Evolutionary conservation across 805 yeast species (phyloP).

Genomic region (Ogataea corticis): DNA sequence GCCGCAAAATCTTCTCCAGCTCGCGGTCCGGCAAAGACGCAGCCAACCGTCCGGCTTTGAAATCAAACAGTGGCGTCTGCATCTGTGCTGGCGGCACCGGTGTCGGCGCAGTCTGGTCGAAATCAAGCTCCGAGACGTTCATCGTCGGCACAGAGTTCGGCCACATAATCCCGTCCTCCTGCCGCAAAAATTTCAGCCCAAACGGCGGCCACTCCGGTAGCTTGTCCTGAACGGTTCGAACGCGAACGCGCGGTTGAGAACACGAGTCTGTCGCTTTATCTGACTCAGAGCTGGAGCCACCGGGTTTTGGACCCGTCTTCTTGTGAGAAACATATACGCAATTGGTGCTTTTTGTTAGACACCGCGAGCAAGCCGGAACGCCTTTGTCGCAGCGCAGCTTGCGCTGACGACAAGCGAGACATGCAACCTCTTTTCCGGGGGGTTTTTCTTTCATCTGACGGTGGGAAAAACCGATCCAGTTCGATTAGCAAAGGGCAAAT

Average conservation of each 20-base stretch:
- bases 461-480: too few species aligned
- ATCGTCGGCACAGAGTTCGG: not conserved
- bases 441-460: not conserved
- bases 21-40: too few species aligned
- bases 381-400: constrained; percentile 34
- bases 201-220: constrained; percentile 2
- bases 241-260: too few species aligned
- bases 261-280: too few species aligned
- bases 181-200: not conserved
- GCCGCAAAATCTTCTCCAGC: constrained; percentile 9
- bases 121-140: not conserved
- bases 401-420: constrained; percentile 33
- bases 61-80: too few species aligned
- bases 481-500: too few species aligned
- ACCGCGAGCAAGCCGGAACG: constrained; percentile 29
- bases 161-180: not conserved
- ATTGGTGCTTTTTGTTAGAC: constrained; percentile 17
- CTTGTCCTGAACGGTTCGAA: not conserved
- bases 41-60: too few species aligned
- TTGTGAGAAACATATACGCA: constrained; percentile 31
- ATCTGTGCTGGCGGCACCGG: not conserved
- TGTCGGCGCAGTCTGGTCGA: too few species aligned
- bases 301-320: constrained; percentile 36
- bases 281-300: constrained; percentile 1
- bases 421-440: constrained; percentile 28